Conservation (phyloP, 116 monocot genomes). For the Zostera marina region DNA sequence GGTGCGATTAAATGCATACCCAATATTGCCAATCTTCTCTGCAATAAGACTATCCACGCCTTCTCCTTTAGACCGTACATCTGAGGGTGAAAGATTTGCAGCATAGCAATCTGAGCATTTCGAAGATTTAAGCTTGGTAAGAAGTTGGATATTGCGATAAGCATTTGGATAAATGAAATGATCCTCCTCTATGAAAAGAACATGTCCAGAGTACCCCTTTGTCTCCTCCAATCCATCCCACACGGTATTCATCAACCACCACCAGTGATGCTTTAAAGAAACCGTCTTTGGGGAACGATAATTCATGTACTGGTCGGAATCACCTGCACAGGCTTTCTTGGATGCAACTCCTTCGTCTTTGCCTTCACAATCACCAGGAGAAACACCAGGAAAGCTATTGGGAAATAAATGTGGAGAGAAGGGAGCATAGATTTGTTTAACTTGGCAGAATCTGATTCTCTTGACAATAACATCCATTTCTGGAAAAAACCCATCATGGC, state of each 20-base stretch:
- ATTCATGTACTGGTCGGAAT: conserved; percentile 81
- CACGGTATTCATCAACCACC: conserved; percentile 99
- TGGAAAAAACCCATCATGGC: conserved; percentile 82
- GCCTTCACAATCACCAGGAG: conserved; percentile 47
- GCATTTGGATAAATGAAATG: conserved; percentile 93
- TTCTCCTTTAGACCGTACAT: conserved; percentile 81
- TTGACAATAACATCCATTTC: conserved; percentile 88
- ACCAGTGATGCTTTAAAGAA: conserved; percentile 98
- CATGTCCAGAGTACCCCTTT: conserved; percentile 36
- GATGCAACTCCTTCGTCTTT: conserved; percentile 17
- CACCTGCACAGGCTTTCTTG: conserved; percentile 49
- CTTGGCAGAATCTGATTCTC: conserved; percentile 67
- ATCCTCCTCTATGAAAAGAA: conserved; percentile 95
- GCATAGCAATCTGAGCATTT: conserved; percentile 81
- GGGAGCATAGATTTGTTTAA: conserved; percentile 90
- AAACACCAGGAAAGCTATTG: conserved; percentile 63
- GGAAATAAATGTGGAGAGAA: conserved; percentile 80
- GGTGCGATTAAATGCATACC: conserved; percentile 84
- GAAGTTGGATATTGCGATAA: conserved; percentile 62
- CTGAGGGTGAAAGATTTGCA: conserved; percentile 81
- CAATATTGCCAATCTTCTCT: conserved; percentile 85
- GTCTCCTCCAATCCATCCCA: conserved; percentile 92
- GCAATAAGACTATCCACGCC: conserved; percentile 53
- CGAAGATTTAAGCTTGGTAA: conserved; percentile 35
- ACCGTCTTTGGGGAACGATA: conserved; percentile 81